Evolutionary conservation across 306 rosid genomes (phyloP).

Genomic region (Morella rubra): DNA sequence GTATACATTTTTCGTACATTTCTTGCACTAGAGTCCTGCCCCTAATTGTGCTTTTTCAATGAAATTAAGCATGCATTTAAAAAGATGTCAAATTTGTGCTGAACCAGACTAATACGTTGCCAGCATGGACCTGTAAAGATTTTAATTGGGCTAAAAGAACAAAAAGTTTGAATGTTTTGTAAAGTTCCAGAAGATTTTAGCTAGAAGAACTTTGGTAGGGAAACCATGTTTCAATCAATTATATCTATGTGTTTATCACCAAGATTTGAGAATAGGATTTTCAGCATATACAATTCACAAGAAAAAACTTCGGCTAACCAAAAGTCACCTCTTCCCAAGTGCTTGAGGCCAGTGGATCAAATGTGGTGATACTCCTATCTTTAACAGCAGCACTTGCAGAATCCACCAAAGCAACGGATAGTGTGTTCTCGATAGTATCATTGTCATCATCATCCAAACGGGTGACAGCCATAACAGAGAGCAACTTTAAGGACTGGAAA

Average conservation of each 20-base stretch:
- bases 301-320: slow-evolving; percentile 23
- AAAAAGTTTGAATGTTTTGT: background rate
- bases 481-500: slow-evolving; percentile 85
- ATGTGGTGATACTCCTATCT: slow-evolving; percentile 51
- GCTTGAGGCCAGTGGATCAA: slow-evolving; percentile 91
- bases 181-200: background rate
- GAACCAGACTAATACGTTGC: background rate
- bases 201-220: background rate
- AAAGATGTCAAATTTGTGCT: background rate
- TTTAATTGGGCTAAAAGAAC: background rate
- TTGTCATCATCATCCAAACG: slow-evolving; percentile 70
- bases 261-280: background rate
- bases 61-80: background rate
- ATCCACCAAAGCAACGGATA: slow-evolving; percentile 65
- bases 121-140: background rate
- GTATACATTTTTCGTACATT: too few relatives aligned
- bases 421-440: slow-evolving; percentile 65
- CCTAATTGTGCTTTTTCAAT: background rate
- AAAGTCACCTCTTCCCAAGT: slow-evolving; percentile 77
- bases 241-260: background rate
- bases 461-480: slow-evolving; percentile 82
- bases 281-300: slow-evolving; percentile 14
- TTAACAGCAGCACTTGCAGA: slow-evolving; percentile 43
- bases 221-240: background rate
- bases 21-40: background rate